phyloP scores from a whole-genome alignment of 345 rosid species.

The Dipteronia dyeriana region DNA sequence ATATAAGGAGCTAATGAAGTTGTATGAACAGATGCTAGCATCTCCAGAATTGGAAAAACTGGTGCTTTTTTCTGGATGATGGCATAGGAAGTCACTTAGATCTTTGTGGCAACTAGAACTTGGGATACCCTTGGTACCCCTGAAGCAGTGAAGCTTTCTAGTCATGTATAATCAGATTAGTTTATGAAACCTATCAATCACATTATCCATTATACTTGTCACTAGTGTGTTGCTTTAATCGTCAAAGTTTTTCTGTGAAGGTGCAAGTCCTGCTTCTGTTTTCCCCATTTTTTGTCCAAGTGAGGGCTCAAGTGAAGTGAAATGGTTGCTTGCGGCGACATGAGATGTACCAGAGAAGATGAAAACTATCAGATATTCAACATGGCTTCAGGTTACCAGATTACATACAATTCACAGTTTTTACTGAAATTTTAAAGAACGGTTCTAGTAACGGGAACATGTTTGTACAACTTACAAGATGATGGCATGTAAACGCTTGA shows the following conservation, averaged over 20 bases:
- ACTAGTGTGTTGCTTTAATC: neutral
- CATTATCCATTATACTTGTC: neutral
- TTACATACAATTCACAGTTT: neutral
- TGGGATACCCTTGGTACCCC: neutral
- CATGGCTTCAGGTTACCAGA: neutral
- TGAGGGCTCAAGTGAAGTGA: neutral
- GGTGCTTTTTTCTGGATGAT: constrained; percentile 8
- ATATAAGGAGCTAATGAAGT: constrained; percentile 24
- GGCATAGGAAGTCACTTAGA: neutral
- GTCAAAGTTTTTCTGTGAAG: neutral
- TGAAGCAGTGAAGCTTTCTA: neutral
- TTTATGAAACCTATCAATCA: neutral
- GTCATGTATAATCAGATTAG: neutral
- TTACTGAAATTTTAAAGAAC: no score
- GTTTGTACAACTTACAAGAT: neutral
- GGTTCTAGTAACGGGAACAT: neutral
- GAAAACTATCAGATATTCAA: neutral
- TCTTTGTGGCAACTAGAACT: neutral
- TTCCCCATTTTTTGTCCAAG: neutral
- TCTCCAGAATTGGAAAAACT: neutral
- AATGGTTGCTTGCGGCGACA: neutral
- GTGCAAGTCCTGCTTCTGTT: neutral
- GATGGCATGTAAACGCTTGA: neutral
- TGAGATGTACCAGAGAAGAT: neutral
- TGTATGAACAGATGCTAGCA: constrained; percentile 31